phyloP scores from a whole-genome alignment of 495 filamentous ascomycete species.

The Paragyromitra xinjiangensis region DNA sequence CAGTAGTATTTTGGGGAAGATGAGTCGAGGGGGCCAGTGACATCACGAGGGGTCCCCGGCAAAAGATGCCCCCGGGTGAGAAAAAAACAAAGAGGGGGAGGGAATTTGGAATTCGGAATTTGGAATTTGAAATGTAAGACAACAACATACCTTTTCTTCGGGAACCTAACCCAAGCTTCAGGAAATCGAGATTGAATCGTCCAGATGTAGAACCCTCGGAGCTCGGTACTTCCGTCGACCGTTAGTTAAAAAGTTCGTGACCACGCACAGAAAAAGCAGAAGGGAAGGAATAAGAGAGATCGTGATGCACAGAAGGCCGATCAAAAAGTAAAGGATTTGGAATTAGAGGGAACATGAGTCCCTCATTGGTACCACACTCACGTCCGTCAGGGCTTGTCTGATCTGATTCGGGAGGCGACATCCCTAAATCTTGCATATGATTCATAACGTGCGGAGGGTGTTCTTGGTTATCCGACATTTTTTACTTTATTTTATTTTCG shows the following conservation, averaged over 20 bases:
- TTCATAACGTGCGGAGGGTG: slow-evolving; percentile 32
- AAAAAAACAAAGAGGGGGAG: slow-evolving; percentile 11
- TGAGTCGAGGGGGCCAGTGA: slow-evolving; percentile 16
- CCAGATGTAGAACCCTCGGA: slow-evolving; percentile 46
- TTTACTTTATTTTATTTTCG: neutral
- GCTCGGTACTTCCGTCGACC: slow-evolving; percentile 27
- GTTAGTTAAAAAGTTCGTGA: slow-evolving; percentile 23
- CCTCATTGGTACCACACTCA: slow-evolving; percentile 34
- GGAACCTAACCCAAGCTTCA: slow-evolving; percentile 52
- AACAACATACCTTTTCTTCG: slow-evolving; percentile 51
- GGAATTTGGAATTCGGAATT: slow-evolving; percentile 2
- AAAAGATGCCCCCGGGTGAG: slow-evolving; percentile 32
- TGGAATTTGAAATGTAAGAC: slow-evolving; percentile 31
- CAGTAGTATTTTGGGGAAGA: neutral
- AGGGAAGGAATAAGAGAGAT: slow-evolving; percentile 24
- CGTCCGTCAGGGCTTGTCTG: slow-evolving; percentile 38
- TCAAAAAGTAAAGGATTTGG: slow-evolving; percentile 36
- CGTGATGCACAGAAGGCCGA: slow-evolving; percentile 32
- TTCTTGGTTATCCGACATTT: slow-evolving; percentile 33
- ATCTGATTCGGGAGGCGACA: slow-evolving; percentile 33
- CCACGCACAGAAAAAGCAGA: slow-evolving; percentile 6
- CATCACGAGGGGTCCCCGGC: slow-evolving; percentile 30
- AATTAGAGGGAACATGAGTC: slow-evolving; percentile 18
- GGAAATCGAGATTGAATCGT: slow-evolving; percentile 46
- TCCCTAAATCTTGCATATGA: slow-evolving; percentile 40